Conservation (phyloP, 2,329 filamentous ascomycete species). For the Laburnicola sp. region DNA sequence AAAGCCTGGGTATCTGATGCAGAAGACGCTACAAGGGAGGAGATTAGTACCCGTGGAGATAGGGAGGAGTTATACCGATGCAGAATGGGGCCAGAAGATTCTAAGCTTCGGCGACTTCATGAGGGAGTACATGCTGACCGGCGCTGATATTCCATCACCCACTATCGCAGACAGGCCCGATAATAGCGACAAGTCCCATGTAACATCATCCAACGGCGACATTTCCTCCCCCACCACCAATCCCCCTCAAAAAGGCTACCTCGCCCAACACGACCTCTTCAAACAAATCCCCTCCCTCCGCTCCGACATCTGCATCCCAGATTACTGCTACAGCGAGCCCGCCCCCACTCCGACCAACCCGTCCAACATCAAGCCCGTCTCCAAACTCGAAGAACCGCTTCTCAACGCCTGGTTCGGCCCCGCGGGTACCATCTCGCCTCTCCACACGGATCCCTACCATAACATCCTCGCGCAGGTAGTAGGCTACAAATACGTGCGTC, state of each 20-base stretch:
- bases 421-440: constrained; percentile 80
- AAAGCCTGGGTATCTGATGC: constrained; percentile 72
- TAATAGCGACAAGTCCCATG: neutral
- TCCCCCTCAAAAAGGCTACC: constrained; percentile 65
- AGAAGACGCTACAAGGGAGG: constrained; percentile 72
- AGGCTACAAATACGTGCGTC: constrained; percentile 85
- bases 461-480: constrained; percentile 90
- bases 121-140: constrained; percentile 62
- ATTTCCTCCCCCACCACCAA: neutral
- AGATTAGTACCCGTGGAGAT: constrained; percentile 85
- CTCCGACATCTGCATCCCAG: constrained; percentile 76
- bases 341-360: constrained; percentile 21
- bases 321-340: constrained; percentile 78
- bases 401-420: constrained; percentile 96
- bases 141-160: no score
- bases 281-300: constrained; percentile 76
- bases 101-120: constrained; percentile 76
- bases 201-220: neutral
- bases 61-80: constrained; percentile 84
- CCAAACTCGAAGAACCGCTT: constrained; percentile 59
- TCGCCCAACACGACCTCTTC: constrained; percentile 90
- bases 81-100: constrained; percentile 80
- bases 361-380: constrained; percentile 17
- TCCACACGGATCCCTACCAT: constrained; percentile 93
- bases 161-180: neutral